These are phyloP conservation scores for Annona squamosa DNA, from an alignment of 164 flowering plant genomes.

Conservation along the genomic window DNA sequence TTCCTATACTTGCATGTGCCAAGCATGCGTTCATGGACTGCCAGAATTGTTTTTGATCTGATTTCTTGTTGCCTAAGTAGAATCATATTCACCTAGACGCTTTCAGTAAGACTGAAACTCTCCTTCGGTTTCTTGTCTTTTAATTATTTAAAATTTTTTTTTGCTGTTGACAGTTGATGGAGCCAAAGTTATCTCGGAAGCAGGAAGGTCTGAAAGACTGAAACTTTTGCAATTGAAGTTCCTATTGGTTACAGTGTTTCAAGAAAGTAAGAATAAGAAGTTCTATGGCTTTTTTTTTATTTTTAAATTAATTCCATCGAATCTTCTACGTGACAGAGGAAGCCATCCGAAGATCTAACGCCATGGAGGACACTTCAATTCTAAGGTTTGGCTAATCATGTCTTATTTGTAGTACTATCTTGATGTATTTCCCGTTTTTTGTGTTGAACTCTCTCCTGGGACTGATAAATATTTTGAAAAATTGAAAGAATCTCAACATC, in stretches of 20 bases:
- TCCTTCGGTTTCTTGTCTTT: not conserved
- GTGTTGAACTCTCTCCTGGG: not conserved
- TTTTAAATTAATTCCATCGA: not conserved
- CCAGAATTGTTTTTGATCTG: not conserved
- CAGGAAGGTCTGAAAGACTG: conserved; percentile 55
- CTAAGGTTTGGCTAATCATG: conserved; percentile 47
- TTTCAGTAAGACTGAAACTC: not conserved
- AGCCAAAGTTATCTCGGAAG: conserved; percentile 45
- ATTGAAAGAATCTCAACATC: not conserved
- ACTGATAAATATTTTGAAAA: not conserved
- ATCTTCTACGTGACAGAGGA: conserved; percentile 43
- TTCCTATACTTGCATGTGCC: not conserved
- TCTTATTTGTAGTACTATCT: not conserved
- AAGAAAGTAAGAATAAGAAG: too few relatives aligned
- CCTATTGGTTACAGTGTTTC: not conserved
- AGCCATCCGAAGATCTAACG: conserved; percentile 69
- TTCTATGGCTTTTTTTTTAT: not conserved
- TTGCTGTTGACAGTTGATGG: conserved; percentile 47
- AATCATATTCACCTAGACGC: not conserved
- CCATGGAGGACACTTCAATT: conserved; percentile 41
- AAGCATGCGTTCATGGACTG: not conserved
- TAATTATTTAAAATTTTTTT: not conserved
- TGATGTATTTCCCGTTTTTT: not conserved
- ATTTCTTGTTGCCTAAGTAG: not conserved
- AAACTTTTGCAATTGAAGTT: not conserved